These are phyloP conservation scores for Lotmaria passim DNA, from an alignment of 208 protist species.

Conservation along the genomic window DNA sequence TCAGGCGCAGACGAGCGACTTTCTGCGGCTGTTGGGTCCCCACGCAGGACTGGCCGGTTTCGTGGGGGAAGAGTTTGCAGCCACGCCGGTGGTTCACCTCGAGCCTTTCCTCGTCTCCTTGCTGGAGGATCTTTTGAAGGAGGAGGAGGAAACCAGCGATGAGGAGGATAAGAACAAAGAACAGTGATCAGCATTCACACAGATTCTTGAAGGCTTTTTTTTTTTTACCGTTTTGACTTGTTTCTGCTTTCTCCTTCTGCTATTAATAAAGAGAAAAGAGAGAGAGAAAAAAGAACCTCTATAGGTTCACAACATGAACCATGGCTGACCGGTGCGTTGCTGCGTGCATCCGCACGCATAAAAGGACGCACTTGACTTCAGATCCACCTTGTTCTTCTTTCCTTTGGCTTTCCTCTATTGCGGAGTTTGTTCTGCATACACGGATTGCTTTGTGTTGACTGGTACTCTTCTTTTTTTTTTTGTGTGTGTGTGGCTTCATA, in stretches of 20 bases:
- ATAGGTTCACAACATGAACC: neutral
- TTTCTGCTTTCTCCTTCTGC: neutral
- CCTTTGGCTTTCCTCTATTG: too few species aligned
- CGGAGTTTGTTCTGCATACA: too few species aligned
- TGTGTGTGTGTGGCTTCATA: too few species aligned
- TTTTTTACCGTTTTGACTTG: neutral
- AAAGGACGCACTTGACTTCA: too few species aligned
- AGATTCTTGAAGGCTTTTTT: neutral
- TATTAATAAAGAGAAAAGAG: neutral
- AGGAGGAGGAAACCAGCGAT: slow-evolving; percentile 4
- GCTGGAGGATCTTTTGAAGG: slow-evolving; percentile 21
- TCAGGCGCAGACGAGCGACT: slow-evolving; percentile 21
- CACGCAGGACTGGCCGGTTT: slow-evolving; percentile 25
- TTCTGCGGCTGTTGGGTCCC: slow-evolving; percentile 26
- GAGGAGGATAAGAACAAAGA: neutral
- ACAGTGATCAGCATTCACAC: too few species aligned
- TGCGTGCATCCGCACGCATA: too few species aligned
- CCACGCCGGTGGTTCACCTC: slow-evolving; percentile 28
- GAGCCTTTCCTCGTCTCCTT: slow-evolving; percentile 9
- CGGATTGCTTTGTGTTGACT: too few species aligned
- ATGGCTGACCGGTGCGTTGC: too few species aligned
- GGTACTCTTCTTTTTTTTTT: too few species aligned
- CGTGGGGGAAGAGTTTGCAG: slow-evolving; percentile 14
- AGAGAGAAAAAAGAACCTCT: neutral
- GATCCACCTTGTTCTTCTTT: too few species aligned